Conservation (phyloP, 495 filamentous ascomycete species). For the Geopyxis carbonaria region DNA sequence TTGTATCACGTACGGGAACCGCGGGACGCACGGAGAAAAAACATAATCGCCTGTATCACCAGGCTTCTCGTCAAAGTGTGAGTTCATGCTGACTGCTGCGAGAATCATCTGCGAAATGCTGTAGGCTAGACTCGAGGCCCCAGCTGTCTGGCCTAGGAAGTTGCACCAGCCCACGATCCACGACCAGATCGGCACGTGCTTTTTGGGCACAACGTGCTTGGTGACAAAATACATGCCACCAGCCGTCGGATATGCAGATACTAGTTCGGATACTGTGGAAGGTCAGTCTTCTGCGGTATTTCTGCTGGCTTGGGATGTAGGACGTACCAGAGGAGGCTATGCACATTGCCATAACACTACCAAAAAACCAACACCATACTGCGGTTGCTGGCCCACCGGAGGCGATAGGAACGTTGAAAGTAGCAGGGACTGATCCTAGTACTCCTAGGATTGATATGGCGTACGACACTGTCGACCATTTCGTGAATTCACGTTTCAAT, state of each 20-base stretch:
- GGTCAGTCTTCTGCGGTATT: slow-evolving; percentile 5
- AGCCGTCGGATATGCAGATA: slow-evolving; percentile 47
- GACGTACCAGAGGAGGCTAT: slow-evolving; percentile 43
- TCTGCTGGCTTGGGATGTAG: neutral
- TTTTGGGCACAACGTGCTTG: slow-evolving; percentile 40
- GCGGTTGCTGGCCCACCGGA: slow-evolving; percentile 53
- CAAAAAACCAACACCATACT: slow-evolving; percentile 57
- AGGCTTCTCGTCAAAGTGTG: slow-evolving; percentile 31
- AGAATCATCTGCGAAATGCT: slow-evolving; percentile 43
- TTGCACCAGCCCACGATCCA: slow-evolving; percentile 50
- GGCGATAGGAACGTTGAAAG: slow-evolving; percentile 44
- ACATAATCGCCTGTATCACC: slow-evolving; percentile 28
- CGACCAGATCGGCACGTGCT: slow-evolving; percentile 40
- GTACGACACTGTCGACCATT: slow-evolving; percentile 60
- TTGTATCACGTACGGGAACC: neutral
- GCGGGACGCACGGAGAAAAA: slow-evolving; percentile 29
- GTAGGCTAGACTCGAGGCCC: slow-evolving; percentile 41
- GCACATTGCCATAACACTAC: slow-evolving; percentile 49
- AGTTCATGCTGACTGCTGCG: slow-evolving; percentile 41
- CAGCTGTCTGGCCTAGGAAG: slow-evolving; percentile 42
- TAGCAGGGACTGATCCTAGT: slow-evolving; percentile 52
- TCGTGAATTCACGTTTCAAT: slow-evolving; percentile 48
- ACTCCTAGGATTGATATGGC: slow-evolving; percentile 57
- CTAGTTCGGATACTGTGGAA: slow-evolving; percentile 36
- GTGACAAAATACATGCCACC: slow-evolving; percentile 51